A percentile compares a stretch with the other conserved stretches of the same genome.
These are phyloP conservation scores for Basipetospora chlamydospora DNA, from an alignment of 2,329 filamentous ascomycete genomes.

Conservation along the genomic window DNA sequence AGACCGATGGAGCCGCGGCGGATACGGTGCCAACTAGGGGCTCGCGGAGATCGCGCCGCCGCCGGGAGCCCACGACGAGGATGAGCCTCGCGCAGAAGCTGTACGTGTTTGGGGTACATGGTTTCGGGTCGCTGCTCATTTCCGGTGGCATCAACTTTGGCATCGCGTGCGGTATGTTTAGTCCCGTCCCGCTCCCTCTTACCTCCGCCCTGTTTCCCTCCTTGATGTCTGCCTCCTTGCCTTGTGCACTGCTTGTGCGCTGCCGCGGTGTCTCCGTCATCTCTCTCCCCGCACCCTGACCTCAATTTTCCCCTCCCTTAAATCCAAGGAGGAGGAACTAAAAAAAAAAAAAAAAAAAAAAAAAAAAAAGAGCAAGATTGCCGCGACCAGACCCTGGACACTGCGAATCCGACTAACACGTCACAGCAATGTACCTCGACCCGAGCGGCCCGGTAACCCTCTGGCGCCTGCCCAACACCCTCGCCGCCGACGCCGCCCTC, in stretches of 20 bases:
- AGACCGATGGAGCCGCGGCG: not conserved
- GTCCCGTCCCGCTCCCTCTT: slow-evolving; percentile 1
- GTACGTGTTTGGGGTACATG: slow-evolving; percentile 33
- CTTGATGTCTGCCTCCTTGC: not conserved
- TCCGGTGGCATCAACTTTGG: slow-evolving; percentile 37
- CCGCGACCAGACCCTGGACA: too few species aligned
- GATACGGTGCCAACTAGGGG: not conserved
- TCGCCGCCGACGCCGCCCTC: slow-evolving; percentile 33
- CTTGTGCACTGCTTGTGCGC: not conserved
- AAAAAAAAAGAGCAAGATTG: too few species aligned
- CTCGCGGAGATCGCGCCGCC: not conserved
- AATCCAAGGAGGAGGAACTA: too few species aligned
- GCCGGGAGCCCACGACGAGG: not conserved
- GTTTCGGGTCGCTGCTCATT: slow-evolving; percentile 29
- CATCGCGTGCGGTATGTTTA: slow-evolving; percentile 30
- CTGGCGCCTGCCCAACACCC: slow-evolving; percentile 34
- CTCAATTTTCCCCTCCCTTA: too few species aligned
- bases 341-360: not conserved
- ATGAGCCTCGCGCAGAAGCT: slow-evolving; percentile 29
- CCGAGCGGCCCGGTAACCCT: slow-evolving; percentile 25
- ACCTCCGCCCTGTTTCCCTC: not conserved
- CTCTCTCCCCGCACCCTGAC: too few species aligned
- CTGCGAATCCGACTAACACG: slow-evolving; percentile 2
- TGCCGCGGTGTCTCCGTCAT: too few species aligned
- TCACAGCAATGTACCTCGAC: slow-evolving; percentile 30